Base-by-base conservation (phyloP, 371 early-diverging fungal genomes). In the Actinomucor elegans region DNA sequence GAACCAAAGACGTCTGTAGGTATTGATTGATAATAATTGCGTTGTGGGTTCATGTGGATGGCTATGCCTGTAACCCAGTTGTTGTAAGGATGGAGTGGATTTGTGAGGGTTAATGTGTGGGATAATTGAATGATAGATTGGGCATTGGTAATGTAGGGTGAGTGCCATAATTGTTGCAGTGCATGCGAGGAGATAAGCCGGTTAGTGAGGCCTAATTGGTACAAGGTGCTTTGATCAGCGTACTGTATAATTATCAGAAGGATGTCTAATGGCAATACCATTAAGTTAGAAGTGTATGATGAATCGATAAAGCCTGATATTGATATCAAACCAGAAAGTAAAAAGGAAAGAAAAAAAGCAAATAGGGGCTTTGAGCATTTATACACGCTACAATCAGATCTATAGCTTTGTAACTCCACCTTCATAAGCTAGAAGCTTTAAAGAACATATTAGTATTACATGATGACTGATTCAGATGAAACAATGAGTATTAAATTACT, bases 131-230 rank as follows among this genome's bases (percentile, higher is more conserved):
- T 11, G 5, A 57, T 14, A 12, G 44, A 23, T 38, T 24, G 11
- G 4, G 18, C 14, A 8, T 15, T 44, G n/a, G 37, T 28, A 23
- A 57, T 42, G n/a, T 35, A 43, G 1, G 57, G 57, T 12, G 14
- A 29, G 1, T 36, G 26, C 57, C 57, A 57, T 12, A 57, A 31
- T 15, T 43, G 40, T 35, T 21, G 40, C 3, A 56, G 27, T 10
- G 56, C 49, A 28, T 42, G 32, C 7, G 33, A 24, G 1, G 56
- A 56, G 7, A 56, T 27, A 11, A 12, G 9, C 27, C 34, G 48
- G 28, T 43, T 27, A 11, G 49, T 56, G 9, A 34, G 21, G 3
- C 42, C 27, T 14, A 56, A 42, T 34, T 38, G 21, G n/a, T 18
- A 34, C 14, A 56, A 12, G 1, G 42, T 42, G 7, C 10, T 18